These are phyloP conservation scores for Paraphoma chrysanthemicola DNA, from an alignment of 2,329 filamentous ascomycete species.

Conservation along the genomic window DNA sequence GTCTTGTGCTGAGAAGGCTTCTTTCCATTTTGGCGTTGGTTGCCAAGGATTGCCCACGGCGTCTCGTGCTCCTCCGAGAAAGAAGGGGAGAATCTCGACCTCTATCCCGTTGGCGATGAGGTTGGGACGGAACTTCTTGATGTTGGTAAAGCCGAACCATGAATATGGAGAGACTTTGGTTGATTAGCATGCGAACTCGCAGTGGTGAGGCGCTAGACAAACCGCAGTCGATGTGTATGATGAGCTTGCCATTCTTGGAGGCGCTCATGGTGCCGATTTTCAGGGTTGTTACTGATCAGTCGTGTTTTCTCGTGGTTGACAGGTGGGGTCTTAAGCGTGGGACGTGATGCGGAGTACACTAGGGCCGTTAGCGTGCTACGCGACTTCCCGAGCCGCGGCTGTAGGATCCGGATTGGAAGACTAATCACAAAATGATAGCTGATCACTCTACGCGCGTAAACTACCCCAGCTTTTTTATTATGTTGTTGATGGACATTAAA, in stretches of 20 bases:
- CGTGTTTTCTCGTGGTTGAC: no score
- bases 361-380: not conserved
- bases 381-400: not conserved
- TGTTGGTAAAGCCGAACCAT: constrained; percentile 14
- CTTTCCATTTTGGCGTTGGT: constrained; percentile 2
- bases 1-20: constrained; percentile 5
- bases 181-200: no score
- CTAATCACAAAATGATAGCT: not conserved
- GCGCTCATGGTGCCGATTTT: not conserved
- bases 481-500: no score
- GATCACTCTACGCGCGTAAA: not conserved
- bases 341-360: no score
- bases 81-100: constrained; percentile 12
- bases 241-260: constrained; percentile 1
- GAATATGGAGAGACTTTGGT: constrained; percentile 16
- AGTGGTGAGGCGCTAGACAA: no score
- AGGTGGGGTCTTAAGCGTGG: not conserved
- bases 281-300: not conserved
- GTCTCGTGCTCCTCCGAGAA: constrained; percentile 14
- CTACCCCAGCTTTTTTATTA: no score
- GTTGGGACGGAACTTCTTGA: constrained; percentile 6
- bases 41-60: constrained; percentile 9
- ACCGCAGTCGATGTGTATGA: constrained; percentile 10
- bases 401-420: not conserved
- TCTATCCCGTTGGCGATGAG: constrained; percentile 7